These are phyloP conservation scores for Hansfordia pulvinata DNA, from an alignment of 2,329 filamentous ascomycete species.

Conservation along the genomic window DNA sequence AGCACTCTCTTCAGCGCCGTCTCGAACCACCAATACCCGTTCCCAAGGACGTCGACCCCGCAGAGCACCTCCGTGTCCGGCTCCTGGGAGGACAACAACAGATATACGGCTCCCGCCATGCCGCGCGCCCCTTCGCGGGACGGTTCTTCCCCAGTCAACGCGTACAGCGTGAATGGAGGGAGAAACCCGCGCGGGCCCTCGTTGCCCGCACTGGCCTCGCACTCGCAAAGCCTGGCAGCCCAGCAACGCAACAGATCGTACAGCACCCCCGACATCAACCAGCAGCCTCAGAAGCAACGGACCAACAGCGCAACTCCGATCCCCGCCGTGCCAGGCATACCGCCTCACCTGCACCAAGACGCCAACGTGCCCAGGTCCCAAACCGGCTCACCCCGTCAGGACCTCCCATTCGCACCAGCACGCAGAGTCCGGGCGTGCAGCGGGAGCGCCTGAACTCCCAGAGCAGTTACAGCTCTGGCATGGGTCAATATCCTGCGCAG, in stretches of 20 bases:
- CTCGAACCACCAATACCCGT: slow-evolving; percentile 39
- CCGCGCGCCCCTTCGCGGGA: slow-evolving; percentile 70
- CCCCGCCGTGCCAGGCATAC: slow-evolving; percentile 65
- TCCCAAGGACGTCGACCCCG: slow-evolving; percentile 61
- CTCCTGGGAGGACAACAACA: slow-evolving; percentile 60
- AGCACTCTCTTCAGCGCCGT: slow-evolving; percentile 53
- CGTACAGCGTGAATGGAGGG: slow-evolving; percentile 47
- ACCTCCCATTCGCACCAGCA: slow-evolving; percentile 54
- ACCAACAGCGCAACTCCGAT: slow-evolving; percentile 41
- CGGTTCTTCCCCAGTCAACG: slow-evolving; percentile 48
- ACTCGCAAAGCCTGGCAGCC: slow-evolving; percentile 36
- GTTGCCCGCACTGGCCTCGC: slow-evolving; percentile 55
- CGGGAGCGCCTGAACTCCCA: slow-evolving; percentile 38
- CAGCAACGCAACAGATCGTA: slow-evolving; percentile 76
- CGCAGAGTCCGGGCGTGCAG: slow-evolving; percentile 57
- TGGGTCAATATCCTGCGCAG: slow-evolving; percentile 42
- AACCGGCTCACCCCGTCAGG: slow-evolving; percentile 63
- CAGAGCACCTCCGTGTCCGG: too few species aligned
- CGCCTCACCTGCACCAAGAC: slow-evolving; percentile 54
- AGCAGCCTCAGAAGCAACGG: slow-evolving; percentile 42
- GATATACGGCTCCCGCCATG: slow-evolving; percentile 82
- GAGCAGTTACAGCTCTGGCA: slow-evolving; percentile 34
- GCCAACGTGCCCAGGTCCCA: slow-evolving; percentile 62
- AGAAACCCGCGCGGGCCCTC: slow-evolving; percentile 66
- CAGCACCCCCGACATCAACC: slow-evolving; percentile 89